A percentile compares a stretch with the other conserved stretches of the same genome.
phyloP scores from a whole-genome alignment of 73 alveolate species.

The Symbiodinium pilosum region DNA sequence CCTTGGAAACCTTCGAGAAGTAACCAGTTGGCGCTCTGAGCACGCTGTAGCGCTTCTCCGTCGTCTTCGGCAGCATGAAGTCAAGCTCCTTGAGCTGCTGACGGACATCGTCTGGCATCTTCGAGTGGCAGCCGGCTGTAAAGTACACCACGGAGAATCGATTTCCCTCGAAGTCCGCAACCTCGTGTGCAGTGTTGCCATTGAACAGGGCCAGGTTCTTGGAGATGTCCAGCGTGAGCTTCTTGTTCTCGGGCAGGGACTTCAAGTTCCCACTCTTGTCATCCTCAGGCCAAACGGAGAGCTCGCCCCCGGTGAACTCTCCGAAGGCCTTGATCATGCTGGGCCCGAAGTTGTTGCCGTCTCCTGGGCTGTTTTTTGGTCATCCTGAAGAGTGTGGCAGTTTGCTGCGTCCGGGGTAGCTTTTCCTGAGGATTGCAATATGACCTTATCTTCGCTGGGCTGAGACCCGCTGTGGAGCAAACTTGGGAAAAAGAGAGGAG shows the following conservation, averaged over 20 bases:
- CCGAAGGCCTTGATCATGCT: not conserved
- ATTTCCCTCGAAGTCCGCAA: not conserved
- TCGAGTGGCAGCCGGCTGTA: not conserved
- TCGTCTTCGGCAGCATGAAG: too few relatives aligned
- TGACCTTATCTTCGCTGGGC: too few relatives aligned
- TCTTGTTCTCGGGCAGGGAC: not conserved
- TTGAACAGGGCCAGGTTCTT: not conserved
- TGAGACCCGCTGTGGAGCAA: too few relatives aligned
- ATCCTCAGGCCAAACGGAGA: not conserved
- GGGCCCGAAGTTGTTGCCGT: constrained; percentile 23
- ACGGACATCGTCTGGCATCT: not conserved
- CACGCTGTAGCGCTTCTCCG: too few relatives aligned
- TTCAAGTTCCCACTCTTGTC: not conserved
- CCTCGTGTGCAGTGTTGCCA: not conserved
- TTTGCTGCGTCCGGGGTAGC: too few relatives aligned
- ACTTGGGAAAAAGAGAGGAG: too few relatives aligned
- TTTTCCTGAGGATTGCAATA: too few relatives aligned
- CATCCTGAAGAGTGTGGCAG: too few relatives aligned
- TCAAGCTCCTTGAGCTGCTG: not conserved
- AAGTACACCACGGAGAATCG: constrained; percentile 1
- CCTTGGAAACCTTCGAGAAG: too few relatives aligned
- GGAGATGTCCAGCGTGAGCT: not conserved
- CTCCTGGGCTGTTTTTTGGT: too few relatives aligned
- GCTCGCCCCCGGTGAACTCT: not conserved
- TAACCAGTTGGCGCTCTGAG: too few relatives aligned